Evolutionary conservation across 2,329 filamentous ascomycete genomes (phyloP), one percentile per base, ranked within the genome.

Genomic region (Colletotrichum falcatum): DNA sequence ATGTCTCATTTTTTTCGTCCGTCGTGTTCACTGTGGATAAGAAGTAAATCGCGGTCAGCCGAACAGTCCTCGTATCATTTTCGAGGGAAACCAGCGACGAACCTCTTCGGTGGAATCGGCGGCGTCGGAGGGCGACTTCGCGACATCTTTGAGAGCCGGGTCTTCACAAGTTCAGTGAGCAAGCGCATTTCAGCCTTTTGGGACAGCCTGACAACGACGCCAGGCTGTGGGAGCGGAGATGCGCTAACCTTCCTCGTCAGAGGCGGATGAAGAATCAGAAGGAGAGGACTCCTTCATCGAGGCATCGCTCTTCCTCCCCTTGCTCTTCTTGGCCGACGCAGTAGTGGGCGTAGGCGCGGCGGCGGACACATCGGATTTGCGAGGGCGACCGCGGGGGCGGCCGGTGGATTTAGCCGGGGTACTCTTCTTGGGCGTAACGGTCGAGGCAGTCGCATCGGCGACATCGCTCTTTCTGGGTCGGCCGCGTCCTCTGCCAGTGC

Each of bases 341-440:
- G 72, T 79, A 74, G 77, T 78, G 20, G 78, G 77, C 20, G 74
- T 77, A 37, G 72, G 60, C 16, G 71, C 74, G 37, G 68, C 67
- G 20, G 72, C 65, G 11, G 73, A 66, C 37, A 62, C 73, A 48
- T 72, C 74, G 12, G 73, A 74, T 73, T 79, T 81, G 71, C 77
- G 75, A 55, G 80, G 81, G 16, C 82, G 75, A 46, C 81, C 78
- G 49, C 80, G 78, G 30, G 71, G 75, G 23, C 76, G 74, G 51
- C 63, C 67, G 5, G 67, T 44, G 30, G 59, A 51, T 3, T 61
- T 61, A 33, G 55, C 70, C 54, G 51, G 61, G 48, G 55, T 71
- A 61, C 59, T 66, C 59, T 67, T 70, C 58, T 68, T 70, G 65
- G 42, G 61, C n/a, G 56, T 64, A 6, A 59, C 54, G 18, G 62